A percentile compares a stretch with the other conserved stretches of the same genome.
Evolutionary conservation across 495 filamentous ascomycete genomes (phyloP).

Genomic region (Neurospora discreta): DNA sequence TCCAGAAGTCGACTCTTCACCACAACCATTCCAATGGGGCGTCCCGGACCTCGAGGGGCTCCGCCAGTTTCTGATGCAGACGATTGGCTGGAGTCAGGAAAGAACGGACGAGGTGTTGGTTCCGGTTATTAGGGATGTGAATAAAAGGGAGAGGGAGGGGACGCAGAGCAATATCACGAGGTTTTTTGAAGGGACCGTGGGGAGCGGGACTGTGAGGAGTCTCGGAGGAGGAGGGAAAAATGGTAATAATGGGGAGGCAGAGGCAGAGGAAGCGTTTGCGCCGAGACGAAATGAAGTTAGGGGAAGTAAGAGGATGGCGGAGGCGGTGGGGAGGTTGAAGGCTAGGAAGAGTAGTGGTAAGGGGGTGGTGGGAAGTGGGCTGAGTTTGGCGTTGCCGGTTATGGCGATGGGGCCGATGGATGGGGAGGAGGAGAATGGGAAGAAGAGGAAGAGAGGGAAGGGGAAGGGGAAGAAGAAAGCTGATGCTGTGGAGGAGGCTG

Average conservation of each 20-base stretch:
- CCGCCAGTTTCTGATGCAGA: conserved; percentile 79
- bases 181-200: conserved; percentile 50
- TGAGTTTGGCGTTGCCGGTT: conserved; percentile 15
- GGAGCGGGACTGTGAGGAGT: conserved; percentile 16
- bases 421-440: background rate
- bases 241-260: too few species aligned
- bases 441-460: conserved; percentile 10
- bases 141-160: conserved; percentile 70
- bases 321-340: conserved; percentile 59
- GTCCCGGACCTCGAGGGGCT: conserved; percentile 84
- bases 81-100: conserved; percentile 84
- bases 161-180: conserved; percentile 94
- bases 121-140: conserved; percentile 91
- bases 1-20: conserved; percentile 71
- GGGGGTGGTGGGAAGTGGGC: background rate
- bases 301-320: conserved; percentile 73
- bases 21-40: conserved; percentile 83
- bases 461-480: background rate
- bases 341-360: conserved; percentile 13
- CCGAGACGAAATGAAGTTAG: conserved; percentile 46
- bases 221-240: background rate
- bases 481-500: background rate
- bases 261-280: conserved; percentile 57
- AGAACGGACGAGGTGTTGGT: conserved; percentile 90
- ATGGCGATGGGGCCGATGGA: background rate